phyloP scores from a whole-genome alignment of 208 protist species.

The Angomonas deanei region DNA sequence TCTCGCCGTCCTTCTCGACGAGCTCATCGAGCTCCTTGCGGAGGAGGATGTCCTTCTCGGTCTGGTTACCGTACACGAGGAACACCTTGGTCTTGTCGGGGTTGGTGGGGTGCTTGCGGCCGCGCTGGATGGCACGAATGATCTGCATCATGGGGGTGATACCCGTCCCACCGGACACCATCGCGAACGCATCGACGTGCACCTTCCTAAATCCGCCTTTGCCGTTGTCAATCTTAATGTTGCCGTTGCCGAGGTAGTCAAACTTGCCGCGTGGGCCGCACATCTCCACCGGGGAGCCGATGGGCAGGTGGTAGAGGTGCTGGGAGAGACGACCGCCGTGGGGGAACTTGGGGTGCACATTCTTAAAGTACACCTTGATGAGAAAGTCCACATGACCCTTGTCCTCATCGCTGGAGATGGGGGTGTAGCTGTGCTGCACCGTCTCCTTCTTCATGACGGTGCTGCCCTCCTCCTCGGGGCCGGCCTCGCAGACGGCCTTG shows the following conservation, averaged over 20 bases:
- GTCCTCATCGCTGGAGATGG: conserved; percentile 83
- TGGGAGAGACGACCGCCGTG: conserved; percentile 86
- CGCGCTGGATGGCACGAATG: conserved; percentile 62
- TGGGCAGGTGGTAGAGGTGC: conserved; percentile 72
- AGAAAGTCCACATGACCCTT: conserved; percentile 90
- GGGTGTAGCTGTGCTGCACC: conserved; percentile 88
- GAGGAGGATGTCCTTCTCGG: conserved; percentile 89
- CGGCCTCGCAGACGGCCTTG: conserved; percentile 22
- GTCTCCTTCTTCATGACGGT: conserved; percentile 30
- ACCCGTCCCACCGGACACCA: conserved; percentile 82
- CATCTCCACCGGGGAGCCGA: conserved; percentile 85
- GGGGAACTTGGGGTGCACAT: conserved; percentile 79
- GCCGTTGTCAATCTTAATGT: conserved; percentile 16
- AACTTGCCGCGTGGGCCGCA: conserved; percentile 86
- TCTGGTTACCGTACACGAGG: conserved; percentile 87
- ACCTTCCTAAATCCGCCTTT: conserved; percentile 6
- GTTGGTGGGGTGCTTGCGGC: conserved; percentile 28
- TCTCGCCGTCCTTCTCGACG: conserved; percentile 29
- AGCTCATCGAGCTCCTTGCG: conserved; percentile 76
- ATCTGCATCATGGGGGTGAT: conserved; percentile 93
- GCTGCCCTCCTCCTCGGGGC: conserved; percentile 13
- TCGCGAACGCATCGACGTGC: conserved; percentile 47
- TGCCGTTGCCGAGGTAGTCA: conserved; percentile 69
- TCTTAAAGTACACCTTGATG: conserved; percentile 90
- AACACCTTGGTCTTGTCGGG: conserved; percentile 79